Conservation (phyloP, 2,329 filamentous ascomycete species). For the Ceratocystis alfenasii region DNA sequence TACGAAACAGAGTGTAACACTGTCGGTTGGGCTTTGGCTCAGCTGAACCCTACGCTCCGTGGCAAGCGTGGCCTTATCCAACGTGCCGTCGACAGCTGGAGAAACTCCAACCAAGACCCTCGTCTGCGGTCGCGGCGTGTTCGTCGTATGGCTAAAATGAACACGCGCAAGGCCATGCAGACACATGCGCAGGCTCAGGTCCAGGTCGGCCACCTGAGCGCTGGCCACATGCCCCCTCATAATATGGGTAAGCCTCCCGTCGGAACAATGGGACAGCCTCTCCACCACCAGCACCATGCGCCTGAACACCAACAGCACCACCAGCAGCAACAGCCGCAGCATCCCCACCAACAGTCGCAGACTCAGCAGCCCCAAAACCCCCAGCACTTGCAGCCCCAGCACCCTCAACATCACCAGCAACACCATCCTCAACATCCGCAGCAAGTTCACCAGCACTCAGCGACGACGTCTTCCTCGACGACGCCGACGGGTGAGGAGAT, state of each 20-base stretch:
- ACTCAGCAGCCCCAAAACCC: conserved; percentile 16
- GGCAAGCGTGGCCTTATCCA: conserved; percentile 95
- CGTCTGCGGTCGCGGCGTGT: conserved; percentile 82
- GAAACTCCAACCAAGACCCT: conserved; percentile 96
- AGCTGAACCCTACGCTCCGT: conserved; percentile 79
- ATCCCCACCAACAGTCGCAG: conserved; percentile 15
- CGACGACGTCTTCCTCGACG: conserved; percentile 19
- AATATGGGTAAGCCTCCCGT: conserved; percentile 56
- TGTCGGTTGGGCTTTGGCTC: conserved; percentile 96
- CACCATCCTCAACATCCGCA: conserved; percentile 20
- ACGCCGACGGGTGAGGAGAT: conserved; percentile 56
- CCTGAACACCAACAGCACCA: conserved; percentile 51
- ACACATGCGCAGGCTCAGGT: conserved; percentile 38
- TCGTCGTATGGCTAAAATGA: conserved; percentile 91
- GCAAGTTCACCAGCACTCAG: conserved; percentile 17
- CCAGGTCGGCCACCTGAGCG: conserved; percentile 36
- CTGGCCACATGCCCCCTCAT: conserved; percentile 44
- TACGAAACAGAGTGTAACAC: conserved; percentile 99
- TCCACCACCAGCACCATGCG: conserved; percentile 54
- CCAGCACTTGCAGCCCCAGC: conserved; percentile 31
- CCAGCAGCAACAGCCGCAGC: conserved; percentile 19
- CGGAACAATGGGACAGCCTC: conserved; percentile 50
- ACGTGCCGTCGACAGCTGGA: conserved; percentile 93
- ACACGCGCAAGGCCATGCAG: conserved; percentile 63
- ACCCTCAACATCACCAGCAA: conserved; percentile 20